A percentile compares a stretch with the other conserved stretches of the same genome.
Evolutionary conservation across 306 rosid genomes (phyloP).

Genomic region (Astragalus membranaceus): DNA sequence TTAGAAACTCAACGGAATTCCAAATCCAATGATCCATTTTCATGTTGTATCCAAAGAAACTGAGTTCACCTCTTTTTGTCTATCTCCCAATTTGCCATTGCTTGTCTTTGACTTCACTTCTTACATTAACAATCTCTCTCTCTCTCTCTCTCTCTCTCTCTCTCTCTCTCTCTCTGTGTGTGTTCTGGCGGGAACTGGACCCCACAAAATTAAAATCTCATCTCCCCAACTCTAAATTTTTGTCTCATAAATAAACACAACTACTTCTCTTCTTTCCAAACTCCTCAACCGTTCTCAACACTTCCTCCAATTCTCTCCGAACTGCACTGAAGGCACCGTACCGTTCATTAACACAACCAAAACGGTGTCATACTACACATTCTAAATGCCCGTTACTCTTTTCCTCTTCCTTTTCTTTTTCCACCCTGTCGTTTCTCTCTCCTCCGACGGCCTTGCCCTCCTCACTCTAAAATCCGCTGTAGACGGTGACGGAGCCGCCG

Average conservation of each 20-base stretch:
- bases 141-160: no score
- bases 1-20: not conserved
- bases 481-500: slow-evolving; percentile 33
- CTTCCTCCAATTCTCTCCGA: not conserved
- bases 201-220: slow-evolving; percentile 48
- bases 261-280: not conserved
- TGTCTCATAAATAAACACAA: slow-evolving; percentile 13
- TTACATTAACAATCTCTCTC: slow-evolving; percentile 21
- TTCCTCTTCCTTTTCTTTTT: not conserved
- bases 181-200: slow-evolving; percentile 56
- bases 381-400: slow-evolving; percentile 21
- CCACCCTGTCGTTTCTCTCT: slow-evolving; percentile 33
- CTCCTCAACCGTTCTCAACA: not conserved
- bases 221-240: slow-evolving; percentile 9
- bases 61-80: not conserved
- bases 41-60: not conserved
- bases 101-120: slow-evolving; percentile 74
- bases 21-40: slow-evolving; percentile 12
- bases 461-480: slow-evolving; percentile 90
- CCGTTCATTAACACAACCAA: not conserved
- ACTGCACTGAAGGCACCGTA: not conserved
- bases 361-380: slow-evolving; percentile 1
- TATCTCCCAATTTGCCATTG: not conserved
- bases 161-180: not conserved
- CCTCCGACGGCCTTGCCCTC: slow-evolving; percentile 86